These are phyloP conservation scores for Cordyceps pruinosa DNA, from an alignment of 2,329 filamentous ascomycete genomes.

Conservation along the genomic window DNA sequence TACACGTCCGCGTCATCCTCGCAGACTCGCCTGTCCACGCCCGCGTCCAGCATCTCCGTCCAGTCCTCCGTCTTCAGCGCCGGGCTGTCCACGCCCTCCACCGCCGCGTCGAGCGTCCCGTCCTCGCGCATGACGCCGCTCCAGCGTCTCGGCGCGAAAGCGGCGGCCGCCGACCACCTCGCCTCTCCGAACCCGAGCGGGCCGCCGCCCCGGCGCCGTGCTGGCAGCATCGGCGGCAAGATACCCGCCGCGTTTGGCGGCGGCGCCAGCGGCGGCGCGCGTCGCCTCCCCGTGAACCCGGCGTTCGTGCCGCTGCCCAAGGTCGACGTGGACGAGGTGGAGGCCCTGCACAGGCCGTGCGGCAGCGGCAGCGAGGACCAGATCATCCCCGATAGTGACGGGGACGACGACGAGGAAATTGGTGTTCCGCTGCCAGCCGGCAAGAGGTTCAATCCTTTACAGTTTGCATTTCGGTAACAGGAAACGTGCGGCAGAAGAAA, in stretches of 20 bases:
- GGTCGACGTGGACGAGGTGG: conserved; percentile 46
- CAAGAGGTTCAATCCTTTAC: conserved; percentile 40
- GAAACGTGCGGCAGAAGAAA: neutral
- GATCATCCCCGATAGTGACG: conserved; percentile 47
- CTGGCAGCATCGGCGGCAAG: conserved; percentile 10
- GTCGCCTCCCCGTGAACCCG: conserved; percentile 41
- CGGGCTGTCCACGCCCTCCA: conserved; percentile 31
- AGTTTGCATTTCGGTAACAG: conserved; percentile 33
- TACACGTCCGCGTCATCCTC: conserved; percentile 20
- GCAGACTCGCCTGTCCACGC: conserved; percentile 23
- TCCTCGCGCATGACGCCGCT: conserved; percentile 44
- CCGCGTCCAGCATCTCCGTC: conserved; percentile 28
- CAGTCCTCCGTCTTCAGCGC: conserved; percentile 31
- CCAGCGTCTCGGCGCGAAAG: conserved; percentile 45
- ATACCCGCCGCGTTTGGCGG: conserved; percentile 19
- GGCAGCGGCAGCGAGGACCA: conserved; percentile 49
- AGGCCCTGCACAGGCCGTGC: conserved; percentile 38
- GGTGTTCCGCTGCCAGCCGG: conserved; percentile 15
- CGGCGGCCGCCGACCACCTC: conserved; percentile 21
- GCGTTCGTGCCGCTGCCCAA: conserved; percentile 49
- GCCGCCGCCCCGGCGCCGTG: neutral
- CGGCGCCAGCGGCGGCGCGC: too few species aligned
- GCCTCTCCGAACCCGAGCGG: neutral
- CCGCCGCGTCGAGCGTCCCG: conserved; percentile 35
- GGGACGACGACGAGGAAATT: conserved; percentile 31